Base-by-base conservation (phyloP, 2,329 filamentous ascomycete species). In the Huntiella omanensis region DNA sequence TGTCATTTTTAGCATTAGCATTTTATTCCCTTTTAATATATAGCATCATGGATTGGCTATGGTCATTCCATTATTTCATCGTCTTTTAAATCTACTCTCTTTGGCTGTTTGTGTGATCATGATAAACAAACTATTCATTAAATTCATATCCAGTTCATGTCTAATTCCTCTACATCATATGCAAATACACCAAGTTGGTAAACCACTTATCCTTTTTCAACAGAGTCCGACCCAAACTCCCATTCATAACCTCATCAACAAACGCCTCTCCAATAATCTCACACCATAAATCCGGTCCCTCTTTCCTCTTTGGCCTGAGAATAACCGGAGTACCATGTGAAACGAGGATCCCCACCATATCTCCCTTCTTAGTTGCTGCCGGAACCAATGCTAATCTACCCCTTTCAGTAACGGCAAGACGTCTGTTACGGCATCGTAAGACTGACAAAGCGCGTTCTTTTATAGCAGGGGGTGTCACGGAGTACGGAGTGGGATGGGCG, bases 201-300 rank as follows among this genome's bases (percentile, higher is more conserved):
- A 40, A 44, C 44, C 47, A 49, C 19, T 43, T 43, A 11, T 46
- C 44, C 28, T 47, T 49, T 15, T 46, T 49, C 19, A 49, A 40
- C 43, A 49, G 15, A 35, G 42, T 22, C 6, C 48, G 38, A 6
- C 48, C 48, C 28, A 47, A 34, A n/a, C 19, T 35, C 10, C 40
- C 48, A 11, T 22, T 35, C 48, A 49, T 49, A n/a, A 49, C 34
- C 2, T 43, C 48, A 32, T 49, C 48, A 3, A 49, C 44, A 41
- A 49, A 49, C 13, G 48, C 48, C 48, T 49, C 48, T 8, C 44
- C 48, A 16, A 49, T 33, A 46, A 47, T 40, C 40, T 49, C 44
- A 34, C 48, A 49, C 44, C 48, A 47, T 33, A 47, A 22, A 38
- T 49, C 48, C 8, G 40, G 35, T 16, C 34, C 44, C 11, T 46